Evolutionary conservation across 169 alveolate species (phyloP).

Genomic region (Plasmodium gaboni): DNA sequence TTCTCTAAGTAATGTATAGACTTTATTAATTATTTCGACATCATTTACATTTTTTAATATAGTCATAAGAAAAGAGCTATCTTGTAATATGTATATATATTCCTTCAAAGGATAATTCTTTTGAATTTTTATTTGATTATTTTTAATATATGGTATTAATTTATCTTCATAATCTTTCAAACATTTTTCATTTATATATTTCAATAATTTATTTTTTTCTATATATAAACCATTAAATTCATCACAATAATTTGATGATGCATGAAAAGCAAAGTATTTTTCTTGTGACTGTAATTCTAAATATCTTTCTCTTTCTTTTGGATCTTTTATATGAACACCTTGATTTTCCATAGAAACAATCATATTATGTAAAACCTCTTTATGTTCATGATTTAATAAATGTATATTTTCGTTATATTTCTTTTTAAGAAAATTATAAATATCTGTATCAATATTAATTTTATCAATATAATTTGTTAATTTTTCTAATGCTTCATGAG

Average conservation of each 20-base stretch:
- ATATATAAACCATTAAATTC: constrained; percentile 57
- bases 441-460: constrained; percentile 80
- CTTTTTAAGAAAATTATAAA: constrained; percentile 77
- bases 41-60: constrained; percentile 62
- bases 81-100: constrained; percentile 45
- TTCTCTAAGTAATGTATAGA: constrained; percentile 17
- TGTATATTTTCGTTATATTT: constrained; percentile 66
- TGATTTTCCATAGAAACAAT: constrained; percentile 85
- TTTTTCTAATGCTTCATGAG: constrained; percentile 81
- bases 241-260: constrained; percentile 26
- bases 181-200: constrained; percentile 49
- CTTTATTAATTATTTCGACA: constrained; percentile 9
- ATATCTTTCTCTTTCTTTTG: constrained; percentile 50
- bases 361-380: constrained; percentile 82
- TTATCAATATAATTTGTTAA: constrained; percentile 78
- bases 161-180: constrained; percentile 54
- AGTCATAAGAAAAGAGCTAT: constrained; percentile 44
- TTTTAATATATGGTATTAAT: constrained; percentile 52
- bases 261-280: constrained; percentile 42
- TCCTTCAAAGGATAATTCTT: constrained; percentile 2
- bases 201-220: constrained; percentile 37
- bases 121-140: constrained; percentile 13
- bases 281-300: constrained; percentile 70
- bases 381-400: constrained; percentile 77
- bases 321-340: constrained; percentile 81